These are phyloP conservation scores for Leishmania gerbilli DNA, from an alignment of 208 protist genomes.

Conservation along the genomic window DNA sequence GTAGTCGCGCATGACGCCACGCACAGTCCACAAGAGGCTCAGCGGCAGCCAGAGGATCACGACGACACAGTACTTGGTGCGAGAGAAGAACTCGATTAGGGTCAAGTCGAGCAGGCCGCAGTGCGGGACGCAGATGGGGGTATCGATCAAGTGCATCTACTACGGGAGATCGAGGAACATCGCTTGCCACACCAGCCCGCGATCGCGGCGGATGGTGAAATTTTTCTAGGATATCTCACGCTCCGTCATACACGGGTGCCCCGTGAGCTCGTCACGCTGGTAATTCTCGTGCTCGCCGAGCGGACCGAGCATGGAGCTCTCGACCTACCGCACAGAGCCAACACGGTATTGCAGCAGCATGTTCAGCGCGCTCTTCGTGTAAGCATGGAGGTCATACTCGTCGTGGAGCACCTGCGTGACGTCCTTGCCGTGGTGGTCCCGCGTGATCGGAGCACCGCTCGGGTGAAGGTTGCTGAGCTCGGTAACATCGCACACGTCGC, in stretches of 20 bases:
- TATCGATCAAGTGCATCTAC: constrained; percentile 53
- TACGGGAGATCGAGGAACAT: constrained; percentile 45
- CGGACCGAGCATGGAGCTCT: constrained; percentile 14
- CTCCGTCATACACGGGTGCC: constrained; percentile 52
- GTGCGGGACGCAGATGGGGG: constrained; percentile 42
- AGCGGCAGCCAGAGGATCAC: constrained; percentile 49
- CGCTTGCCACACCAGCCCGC: constrained; percentile 48
- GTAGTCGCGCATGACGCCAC: constrained; percentile 45
- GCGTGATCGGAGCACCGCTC: constrained; percentile 61
- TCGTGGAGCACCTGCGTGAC: constrained; percentile 50
- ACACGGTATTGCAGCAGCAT: constrained; percentile 57
- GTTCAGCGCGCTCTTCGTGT: constrained; percentile 44
- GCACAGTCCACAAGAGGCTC: constrained; percentile 38
- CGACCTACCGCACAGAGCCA: constrained; percentile 25
- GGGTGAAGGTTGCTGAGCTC: constrained; percentile 78
- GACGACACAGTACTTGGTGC: constrained; percentile 53
- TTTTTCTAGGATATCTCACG: constrained; percentile 51
- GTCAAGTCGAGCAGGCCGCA: constrained; percentile 52
- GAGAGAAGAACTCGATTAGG: constrained; percentile 51
- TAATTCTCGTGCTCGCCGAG: constrained; percentile 26
- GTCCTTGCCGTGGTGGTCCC: constrained; percentile 48
- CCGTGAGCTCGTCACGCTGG: constrained; percentile 46
- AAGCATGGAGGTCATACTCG: constrained; percentile 53
- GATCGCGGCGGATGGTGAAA: constrained; percentile 45
- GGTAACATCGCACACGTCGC: constrained; percentile 77